Evolutionary conservation across 805 yeast species (phyloP), one percentile per base, ranked within the genome.

Genomic region (Lipomyces yamadae): DNA sequence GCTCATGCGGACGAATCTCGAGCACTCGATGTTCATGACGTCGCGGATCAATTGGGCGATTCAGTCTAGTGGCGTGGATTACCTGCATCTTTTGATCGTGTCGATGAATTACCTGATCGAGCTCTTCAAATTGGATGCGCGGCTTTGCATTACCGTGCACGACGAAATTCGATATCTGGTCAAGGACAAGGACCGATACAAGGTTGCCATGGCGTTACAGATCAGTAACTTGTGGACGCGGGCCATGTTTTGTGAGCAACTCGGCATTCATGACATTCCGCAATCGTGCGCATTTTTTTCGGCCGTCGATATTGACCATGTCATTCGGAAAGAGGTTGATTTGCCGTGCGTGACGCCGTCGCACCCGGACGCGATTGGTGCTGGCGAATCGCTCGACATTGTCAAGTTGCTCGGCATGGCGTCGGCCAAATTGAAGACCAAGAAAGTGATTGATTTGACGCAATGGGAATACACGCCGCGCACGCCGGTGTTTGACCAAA

Each of bases 41-140:
- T 92, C 97, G 1, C 79, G 99, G 73, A 88, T 93, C 70, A 95
- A 95, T 74, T 95, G 99, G 99, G 91, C 97, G 0, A 95, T 95
- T 75, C 99, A 95, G 77, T 91, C 97, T 30, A 91, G 97, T 1
- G 99, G 99, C 48, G 99, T 96, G 24, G 99, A 95, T 76, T 95
- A 96, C 74, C 81, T 95, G 61, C 99, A 95, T 76, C 76, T 95
- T 53, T 77, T 95, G 67, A 83, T 94, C 59, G 85, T 92, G 3
- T 86, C 97, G 0, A 93, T 96, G 98, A 90, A 91, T 65, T 91
- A 92, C 73, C 81, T 95, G 72, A 81, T 85, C 53, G 82, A 85
- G 52, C 83, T 82, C 68, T 94, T 86, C 77, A 74, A 80, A 2
- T 80, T 96, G 10, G 84, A 89, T 45, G 97, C 96, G 0, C 79